Evolutionary conservation across 192 early-diverging fungal species (phyloP).

Genomic region (Pilobolus umbonatus): DNA sequence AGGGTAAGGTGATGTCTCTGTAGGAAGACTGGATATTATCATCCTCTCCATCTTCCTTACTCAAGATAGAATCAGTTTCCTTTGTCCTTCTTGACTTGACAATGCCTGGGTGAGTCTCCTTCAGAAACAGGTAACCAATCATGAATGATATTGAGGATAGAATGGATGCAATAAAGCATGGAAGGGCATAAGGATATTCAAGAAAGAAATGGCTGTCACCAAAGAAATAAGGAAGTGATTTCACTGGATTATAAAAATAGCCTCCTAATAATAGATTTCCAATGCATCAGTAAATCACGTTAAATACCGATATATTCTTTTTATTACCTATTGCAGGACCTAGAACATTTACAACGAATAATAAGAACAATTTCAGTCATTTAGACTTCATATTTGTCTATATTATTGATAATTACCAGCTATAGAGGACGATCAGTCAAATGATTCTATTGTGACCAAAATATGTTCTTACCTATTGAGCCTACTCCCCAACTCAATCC

Average conservation of each 20-base stretch:
- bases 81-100: neutral
- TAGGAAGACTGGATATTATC: neutral
- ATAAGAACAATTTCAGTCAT: too few species aligned
- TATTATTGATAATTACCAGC: too few species aligned
- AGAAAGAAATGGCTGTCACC: conserved; percentile 54
- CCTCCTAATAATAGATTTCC: conserved; percentile 80
- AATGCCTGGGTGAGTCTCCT: conserved; percentile 50
- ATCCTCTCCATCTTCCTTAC: neutral
- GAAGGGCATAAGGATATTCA: conserved; percentile 77
- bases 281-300: too few species aligned
- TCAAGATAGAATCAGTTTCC: neutral
- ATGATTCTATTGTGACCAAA: too few species aligned
- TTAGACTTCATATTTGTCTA: too few species aligned
- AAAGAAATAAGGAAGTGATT: conserved; percentile 59
- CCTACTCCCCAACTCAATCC: conserved; percentile 71
- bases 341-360: too few species aligned
- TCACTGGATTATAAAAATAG: conserved; percentile 68
- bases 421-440: too few species aligned
- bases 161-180: conserved; percentile 65
- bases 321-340: too few species aligned
- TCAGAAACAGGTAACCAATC: conserved; percentile 55
- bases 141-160: conserved; percentile 61
- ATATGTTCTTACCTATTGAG: conserved; percentile 39
- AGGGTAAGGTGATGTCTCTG: conserved; percentile 1
- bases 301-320: too few species aligned